These are phyloP conservation scores for Globisporangium rhizosaccharum DNA, from an alignment of 352 stramenopile genomes.

Conservation along the genomic window DNA sequence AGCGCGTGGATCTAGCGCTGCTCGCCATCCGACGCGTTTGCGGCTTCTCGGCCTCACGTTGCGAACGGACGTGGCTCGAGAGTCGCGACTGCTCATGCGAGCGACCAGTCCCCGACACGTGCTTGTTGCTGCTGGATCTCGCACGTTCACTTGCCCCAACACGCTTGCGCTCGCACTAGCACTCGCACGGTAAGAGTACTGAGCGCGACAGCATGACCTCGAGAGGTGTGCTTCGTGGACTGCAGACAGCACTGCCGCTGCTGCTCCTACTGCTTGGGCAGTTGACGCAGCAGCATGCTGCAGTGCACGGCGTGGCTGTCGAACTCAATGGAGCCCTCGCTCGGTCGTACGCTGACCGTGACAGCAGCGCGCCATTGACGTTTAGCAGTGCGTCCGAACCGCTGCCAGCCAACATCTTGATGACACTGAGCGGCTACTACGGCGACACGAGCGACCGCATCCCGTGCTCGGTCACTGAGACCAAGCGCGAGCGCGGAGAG, in stretches of 20 bases:
- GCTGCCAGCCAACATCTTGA: conserved; percentile 10
- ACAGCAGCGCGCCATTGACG: not conserved
- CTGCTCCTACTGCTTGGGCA: conserved; percentile 1
- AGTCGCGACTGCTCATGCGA: too few relatives aligned
- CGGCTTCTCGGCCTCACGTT: too few relatives aligned
- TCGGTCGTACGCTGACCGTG: conserved; percentile 6
- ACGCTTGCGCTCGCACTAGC: too few relatives aligned
- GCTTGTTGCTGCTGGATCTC: too few relatives aligned
- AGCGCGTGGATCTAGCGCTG: too few relatives aligned
- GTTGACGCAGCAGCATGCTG: too few relatives aligned
- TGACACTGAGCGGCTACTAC: conserved; percentile 10
- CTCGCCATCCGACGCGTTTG: too few relatives aligned
- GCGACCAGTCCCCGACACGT: too few relatives aligned
- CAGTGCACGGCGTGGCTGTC: not conserved
- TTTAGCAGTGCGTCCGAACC: conserved; percentile 4
- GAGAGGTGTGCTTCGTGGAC: too few relatives aligned
- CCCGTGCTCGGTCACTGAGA: conserved; percentile 6
- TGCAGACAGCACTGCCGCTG: not conserved
- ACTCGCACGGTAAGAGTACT: too few relatives aligned
- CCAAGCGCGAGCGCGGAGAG: conserved; percentile 12
- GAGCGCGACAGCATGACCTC: not conserved
- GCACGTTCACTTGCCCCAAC: too few relatives aligned
- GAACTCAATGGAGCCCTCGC: conserved; percentile 6
- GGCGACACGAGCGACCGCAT: conserved; percentile 7
- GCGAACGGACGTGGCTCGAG: too few relatives aligned